These are phyloP conservation scores for Euphrasia confusa DNA, from an alignment of 257 asterid species.

Conservation along the genomic window DNA sequence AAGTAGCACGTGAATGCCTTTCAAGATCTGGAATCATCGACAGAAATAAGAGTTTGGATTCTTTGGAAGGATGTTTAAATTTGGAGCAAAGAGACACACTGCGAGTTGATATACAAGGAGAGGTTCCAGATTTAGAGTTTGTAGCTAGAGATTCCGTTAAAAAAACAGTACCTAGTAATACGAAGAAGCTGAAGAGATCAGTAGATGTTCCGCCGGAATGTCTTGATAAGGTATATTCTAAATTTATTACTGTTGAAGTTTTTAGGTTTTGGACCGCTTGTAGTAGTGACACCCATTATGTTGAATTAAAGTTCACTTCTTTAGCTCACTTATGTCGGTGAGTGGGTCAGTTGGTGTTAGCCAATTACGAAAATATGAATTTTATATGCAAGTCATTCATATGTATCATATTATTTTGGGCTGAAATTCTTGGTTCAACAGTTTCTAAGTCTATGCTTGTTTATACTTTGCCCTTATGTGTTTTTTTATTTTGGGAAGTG, in stretches of 20 bases:
- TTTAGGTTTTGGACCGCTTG: slow-evolving; percentile 10
- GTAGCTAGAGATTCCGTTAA: slow-evolving; percentile 30
- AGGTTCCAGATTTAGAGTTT: slow-evolving; percentile 32
- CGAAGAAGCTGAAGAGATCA: slow-evolving; percentile 38
- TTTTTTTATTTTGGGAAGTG: not conserved
- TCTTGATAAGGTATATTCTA: slow-evolving; percentile 53
- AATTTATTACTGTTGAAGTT: slow-evolving; percentile 11
- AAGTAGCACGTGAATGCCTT: slow-evolving; percentile 76
- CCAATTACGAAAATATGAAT: slow-evolving; percentile 12
- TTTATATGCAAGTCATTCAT: slow-evolving; percentile 9
- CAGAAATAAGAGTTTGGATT: slow-evolving; percentile 30
- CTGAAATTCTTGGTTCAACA: slow-evolving; percentile 17
- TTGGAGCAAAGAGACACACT: slow-evolving; percentile 33
- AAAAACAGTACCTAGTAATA: slow-evolving; percentile 32
- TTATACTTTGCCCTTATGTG: not conserved
- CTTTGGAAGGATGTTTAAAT: slow-evolving; percentile 30
- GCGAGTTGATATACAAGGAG: slow-evolving; percentile 29
- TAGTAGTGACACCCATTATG: slow-evolving; percentile 5
- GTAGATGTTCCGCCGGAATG: slow-evolving; percentile 51
- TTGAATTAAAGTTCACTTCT: slow-evolving; percentile 19
- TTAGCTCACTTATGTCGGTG: slow-evolving; percentile 12
- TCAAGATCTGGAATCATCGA: slow-evolving; percentile 61
- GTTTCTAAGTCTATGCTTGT: not conserved
- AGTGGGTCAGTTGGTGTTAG: slow-evolving; percentile 9
- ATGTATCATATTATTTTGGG: slow-evolving; percentile 8